Base-by-base conservation (phyloP, 495 filamentous ascomycete genomes). In the Hypoxylon crocopeplum region DNA sequence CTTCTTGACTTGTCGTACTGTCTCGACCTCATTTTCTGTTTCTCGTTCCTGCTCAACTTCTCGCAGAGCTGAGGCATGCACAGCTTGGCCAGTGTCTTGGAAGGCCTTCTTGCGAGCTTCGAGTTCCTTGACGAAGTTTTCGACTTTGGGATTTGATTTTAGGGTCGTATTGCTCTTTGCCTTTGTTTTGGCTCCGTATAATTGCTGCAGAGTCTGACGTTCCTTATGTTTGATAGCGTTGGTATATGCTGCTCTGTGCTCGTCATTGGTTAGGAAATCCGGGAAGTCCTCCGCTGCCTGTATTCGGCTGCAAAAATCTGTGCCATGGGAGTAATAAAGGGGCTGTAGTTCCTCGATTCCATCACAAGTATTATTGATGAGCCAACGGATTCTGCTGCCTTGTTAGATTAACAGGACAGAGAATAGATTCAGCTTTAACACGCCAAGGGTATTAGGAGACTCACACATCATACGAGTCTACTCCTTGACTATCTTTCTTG, bases 301-400 rank as follows among this genome's bases (percentile, higher is more conserved):
- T 5, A 69, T 70, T 12, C 75, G 69, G 6, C 72, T 69, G 49
- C 82, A 84, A 52, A 81, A 86, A 47, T 85, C 80, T 12, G 62
- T 70, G 1, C 83, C 86, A 56, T 87, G 84, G 0, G 81, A 73
- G 36, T 77, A 76, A 41, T 81, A 87, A 0, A 88, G 71, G 0
- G 80, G 75, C 44, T 84, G 79, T 0, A 85, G 47, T 15, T 85
- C 79, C 53, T 82, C 76, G 40, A 80, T 85, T 7, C 62, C 75
- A 34, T 68, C 72, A 59, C 85, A 88, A 0, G 84, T 85, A 47
- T 88, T 83, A 41, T 83, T 73, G 4, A 89, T 68, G 3, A 86
- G 74, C 85, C 85, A 89, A 16, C 56, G 57, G 8, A 88, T 75
- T 6, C 61, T 63, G 19, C 22, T 6, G 4, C 36, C 15, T 1